These are phyloP conservation scores for Apocynum venetum DNA, from an alignment of 257 asterid genomes.

Conservation along the genomic window DNA sequence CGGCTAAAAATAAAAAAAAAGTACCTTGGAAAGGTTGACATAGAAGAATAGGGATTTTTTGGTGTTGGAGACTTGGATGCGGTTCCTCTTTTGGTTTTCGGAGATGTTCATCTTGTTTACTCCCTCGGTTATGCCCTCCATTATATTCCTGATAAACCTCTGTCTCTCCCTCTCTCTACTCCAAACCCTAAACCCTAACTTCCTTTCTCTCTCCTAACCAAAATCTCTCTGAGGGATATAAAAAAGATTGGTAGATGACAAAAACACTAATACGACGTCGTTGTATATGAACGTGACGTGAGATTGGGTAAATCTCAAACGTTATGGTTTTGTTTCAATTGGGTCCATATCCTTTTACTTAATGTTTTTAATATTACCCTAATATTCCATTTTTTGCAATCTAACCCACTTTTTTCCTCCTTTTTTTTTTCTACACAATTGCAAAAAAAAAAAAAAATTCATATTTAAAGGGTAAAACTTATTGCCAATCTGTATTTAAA, in stretches of 20 bases:
- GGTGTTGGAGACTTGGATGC: constrained; percentile 43
- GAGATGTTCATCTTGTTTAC: constrained; percentile 31
- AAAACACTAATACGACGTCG: neutral
- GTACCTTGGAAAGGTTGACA: constrained; percentile 40
- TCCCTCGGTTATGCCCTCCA: constrained; percentile 45
- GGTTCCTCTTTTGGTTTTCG: constrained; percentile 30
- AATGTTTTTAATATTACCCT: too few species aligned
- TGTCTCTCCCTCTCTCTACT: neutral
- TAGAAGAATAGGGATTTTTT: constrained; percentile 42
- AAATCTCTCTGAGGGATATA: neutral
- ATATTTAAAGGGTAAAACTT: too few species aligned
- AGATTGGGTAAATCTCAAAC: too few species aligned
- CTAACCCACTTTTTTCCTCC: too few species aligned
- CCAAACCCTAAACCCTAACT: constrained; percentile 15
- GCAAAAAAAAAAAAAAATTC: too few species aligned
- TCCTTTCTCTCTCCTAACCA: neutral
- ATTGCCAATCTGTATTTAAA: too few species aligned
- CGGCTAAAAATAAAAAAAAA: too few species aligned
- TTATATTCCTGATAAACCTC: neutral
- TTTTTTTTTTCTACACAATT: too few species aligned
- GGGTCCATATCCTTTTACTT: too few species aligned
- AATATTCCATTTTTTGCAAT: too few species aligned
- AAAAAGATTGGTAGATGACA: neutral
- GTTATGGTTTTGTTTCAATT: too few species aligned
- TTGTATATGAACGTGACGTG: too few species aligned